Base-by-base conservation (phyloP, 352 stramenopile genomes). In the Pythium folliculosum region DNA sequence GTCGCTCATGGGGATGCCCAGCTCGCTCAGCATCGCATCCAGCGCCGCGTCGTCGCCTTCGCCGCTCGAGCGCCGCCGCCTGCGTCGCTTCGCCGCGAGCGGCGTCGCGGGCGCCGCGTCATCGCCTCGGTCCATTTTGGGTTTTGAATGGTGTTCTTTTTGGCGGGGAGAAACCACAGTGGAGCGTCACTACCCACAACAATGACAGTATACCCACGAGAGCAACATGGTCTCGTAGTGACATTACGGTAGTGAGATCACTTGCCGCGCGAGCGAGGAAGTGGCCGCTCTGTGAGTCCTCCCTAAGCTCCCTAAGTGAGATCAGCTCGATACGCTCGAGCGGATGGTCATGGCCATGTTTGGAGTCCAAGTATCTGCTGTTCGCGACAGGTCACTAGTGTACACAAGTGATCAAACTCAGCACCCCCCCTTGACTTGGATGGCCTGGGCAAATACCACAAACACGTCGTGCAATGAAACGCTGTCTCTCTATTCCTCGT, bases 1-100 rank as follows among this genome's bases (percentile, higher is more conserved):
- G 25, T 51, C 62, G 51, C 62, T 70, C n/a, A 27, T 53, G 3
- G 61, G 61, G 35, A 74, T 70, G 22, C 68, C 68, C 22, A 74
- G 38, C 30, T 74, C 61, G 8, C 45, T 40, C 2, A 74, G 57
- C 50, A 74, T 74, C 6, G 52, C 61, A 22, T 74, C 62, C 17
- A 74, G 45, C 1, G 60, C 16, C 23, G 22, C 23, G 5, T 74
- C 68, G 43, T 67, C 62, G 35, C 16, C 48, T 21, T 65, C 60
- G 14, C 52, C 60, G 25, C 67, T 64, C 7, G 51, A 69, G 1
- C 60, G 53, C 16, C 55, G 52, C 14, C 67, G 67, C 5, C 67
- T 47, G 7, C 49, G 22, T 5, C 43, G 13, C 3, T 8, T 17
- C 32, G 27, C 12, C 16, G 32, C 21, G 22, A 45, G 48, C 21